phyloP scores from a whole-genome alignment of 2,329 filamentous ascomycete genomes.

The Fonsecaea monophora region DNA sequence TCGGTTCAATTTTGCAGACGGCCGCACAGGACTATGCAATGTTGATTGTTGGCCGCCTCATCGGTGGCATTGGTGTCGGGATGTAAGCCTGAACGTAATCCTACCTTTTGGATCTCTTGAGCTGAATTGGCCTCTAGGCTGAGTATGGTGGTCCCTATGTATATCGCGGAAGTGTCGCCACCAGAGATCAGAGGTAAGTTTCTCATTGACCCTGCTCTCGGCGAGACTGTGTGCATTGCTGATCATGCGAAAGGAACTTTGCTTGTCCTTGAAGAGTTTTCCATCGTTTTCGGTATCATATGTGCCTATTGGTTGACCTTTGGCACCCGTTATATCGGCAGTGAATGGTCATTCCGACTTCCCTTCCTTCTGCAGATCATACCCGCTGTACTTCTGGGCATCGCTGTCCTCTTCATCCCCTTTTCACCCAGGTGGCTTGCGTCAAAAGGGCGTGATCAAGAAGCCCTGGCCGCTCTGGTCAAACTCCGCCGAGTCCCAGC shows the following conservation, averaged over 20 bases:
- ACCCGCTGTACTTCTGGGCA: slow-evolving; percentile 47
- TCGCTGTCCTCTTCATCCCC: slow-evolving; percentile 54
- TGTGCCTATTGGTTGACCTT: slow-evolving; percentile 52
- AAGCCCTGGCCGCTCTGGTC: slow-evolving; percentile 56
- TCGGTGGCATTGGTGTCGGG: slow-evolving; percentile 61
- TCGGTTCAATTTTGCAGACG: slow-evolving; percentile 61
- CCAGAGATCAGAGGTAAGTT: slow-evolving; percentile 48
- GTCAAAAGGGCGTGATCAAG: slow-evolving; percentile 55
- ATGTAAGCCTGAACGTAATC: slow-evolving; percentile 44
- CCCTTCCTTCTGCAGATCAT: slow-evolving; percentile 58
- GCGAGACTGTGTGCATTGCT: background rate
- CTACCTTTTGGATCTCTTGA: background rate
- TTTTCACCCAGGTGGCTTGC: slow-evolving; percentile 64
- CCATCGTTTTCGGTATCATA: slow-evolving; percentile 49
- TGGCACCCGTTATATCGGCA: slow-evolving; percentile 52
- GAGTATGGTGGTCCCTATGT: slow-evolving; percentile 53
- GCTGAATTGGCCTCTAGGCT: slow-evolving; percentile 39
- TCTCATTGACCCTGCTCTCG: slow-evolving; percentile 39
- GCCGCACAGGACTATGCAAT: slow-evolving; percentile 59
- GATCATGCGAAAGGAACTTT: slow-evolving; percentile 41
- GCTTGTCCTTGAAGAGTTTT: slow-evolving; percentile 49
- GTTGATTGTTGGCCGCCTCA: slow-evolving; percentile 58
- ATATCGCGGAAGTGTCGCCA: slow-evolving; percentile 59
- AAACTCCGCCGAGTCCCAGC: slow-evolving; percentile 57
- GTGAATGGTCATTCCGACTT: slow-evolving; percentile 57